phyloP scores from a whole-genome alignment of 768 basidiomycete genomes.

The Trametes maxima region DNA sequence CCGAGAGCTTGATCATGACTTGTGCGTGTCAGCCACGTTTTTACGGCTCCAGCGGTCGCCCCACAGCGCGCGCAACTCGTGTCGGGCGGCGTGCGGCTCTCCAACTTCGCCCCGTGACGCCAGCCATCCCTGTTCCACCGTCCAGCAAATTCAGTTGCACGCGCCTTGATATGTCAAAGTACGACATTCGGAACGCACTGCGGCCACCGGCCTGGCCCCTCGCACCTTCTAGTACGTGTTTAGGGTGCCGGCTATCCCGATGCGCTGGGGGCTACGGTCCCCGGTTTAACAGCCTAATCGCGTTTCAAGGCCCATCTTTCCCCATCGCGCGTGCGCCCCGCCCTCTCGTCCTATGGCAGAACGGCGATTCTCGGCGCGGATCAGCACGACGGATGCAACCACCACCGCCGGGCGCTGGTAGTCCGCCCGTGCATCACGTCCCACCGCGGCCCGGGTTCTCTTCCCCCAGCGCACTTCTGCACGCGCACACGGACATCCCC shows the following conservation, averaged over 20 bases:
- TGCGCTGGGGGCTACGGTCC: no score
- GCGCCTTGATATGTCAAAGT: not conserved
- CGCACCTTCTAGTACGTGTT: not conserved
- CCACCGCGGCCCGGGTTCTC: not conserved
- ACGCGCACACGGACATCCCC: not conserved
- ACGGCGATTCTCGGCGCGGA: not conserved
- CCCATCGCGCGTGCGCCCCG: not conserved
- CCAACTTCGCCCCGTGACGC: no score
- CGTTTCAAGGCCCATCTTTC: not conserved
- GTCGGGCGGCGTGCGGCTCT: no score
- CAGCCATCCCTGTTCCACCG: not conserved
- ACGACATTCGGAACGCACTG: not conserved
- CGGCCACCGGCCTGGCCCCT: not conserved
- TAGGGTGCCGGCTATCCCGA: not conserved
- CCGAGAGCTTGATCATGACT: no score
- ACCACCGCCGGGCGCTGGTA: not conserved
- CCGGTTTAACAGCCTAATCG: not conserved
- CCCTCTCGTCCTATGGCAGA: not conserved
- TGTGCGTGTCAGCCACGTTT: not conserved
- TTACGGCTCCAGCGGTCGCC: not conserved
- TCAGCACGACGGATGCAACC: not conserved
- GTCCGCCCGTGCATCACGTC: conserved; percentile 7
- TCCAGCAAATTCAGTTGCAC: not conserved
- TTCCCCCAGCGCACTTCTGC: not conserved
- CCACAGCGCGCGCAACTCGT: not conserved